Conservation (phyloP, 2,329 filamentous ascomycete genomes). For the Talaromyces sp. region DNA sequence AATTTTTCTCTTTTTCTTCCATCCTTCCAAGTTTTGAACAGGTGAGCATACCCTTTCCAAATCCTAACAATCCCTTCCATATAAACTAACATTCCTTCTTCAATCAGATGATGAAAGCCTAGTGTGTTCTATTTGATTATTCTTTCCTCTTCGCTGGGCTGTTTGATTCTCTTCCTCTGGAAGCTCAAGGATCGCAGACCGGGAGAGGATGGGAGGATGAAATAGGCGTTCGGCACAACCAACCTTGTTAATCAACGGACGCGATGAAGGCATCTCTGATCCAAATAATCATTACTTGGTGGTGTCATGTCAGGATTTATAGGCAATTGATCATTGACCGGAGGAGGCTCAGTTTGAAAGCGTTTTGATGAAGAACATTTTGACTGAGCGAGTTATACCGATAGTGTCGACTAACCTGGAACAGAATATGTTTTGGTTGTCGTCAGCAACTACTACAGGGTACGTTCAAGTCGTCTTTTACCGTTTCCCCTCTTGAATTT, state of each 20-base stretch:
- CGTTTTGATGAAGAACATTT: not conserved
- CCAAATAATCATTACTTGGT: constrained; percentile 47
- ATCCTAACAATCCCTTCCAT: not conserved
- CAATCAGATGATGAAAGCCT: constrained; percentile 96
- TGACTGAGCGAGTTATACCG: not conserved
- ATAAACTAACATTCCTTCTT: constrained; percentile 16
- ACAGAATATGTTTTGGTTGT: not conserved
- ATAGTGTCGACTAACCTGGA: not conserved
- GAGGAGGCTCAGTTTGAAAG: not conserved
- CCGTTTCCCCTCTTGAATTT: not conserved
- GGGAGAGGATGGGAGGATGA: constrained; percentile 70
- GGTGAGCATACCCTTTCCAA: constrained; percentile 53
- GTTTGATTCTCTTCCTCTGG: constrained; percentile 69
- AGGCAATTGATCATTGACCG: too few relatives aligned
- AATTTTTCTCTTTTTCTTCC: constrained; percentile 56
- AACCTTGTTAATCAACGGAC: constrained; percentile 95
- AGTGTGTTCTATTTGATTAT: constrained; percentile 80
- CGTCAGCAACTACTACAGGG: not conserved
- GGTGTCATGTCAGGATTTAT: constrained; percentile 23
- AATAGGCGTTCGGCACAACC: constrained; percentile 98
- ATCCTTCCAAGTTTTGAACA: constrained; percentile 99
- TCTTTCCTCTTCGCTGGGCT: constrained; percentile 60
- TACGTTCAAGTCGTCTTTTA: not conserved
- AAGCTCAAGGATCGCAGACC: constrained; percentile 83
- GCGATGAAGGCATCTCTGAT: constrained; percentile 98